These are phyloP conservation scores for Hemisphaericaspora subhashii DNA, from an alignment of 1,139 yeast species.

Conservation along the genomic window DNA sequence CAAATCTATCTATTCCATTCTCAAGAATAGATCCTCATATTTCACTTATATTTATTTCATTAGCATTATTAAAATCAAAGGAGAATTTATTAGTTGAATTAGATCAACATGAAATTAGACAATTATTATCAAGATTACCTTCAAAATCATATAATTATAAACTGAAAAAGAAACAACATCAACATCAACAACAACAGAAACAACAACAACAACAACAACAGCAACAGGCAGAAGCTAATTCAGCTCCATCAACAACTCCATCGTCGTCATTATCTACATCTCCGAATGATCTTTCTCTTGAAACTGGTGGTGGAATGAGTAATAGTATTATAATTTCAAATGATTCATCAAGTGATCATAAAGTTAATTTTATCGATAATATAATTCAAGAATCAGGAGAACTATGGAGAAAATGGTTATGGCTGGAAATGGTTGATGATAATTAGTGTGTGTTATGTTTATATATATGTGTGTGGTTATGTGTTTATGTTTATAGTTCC, in stretches of 20 bases:
- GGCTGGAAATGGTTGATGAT: conserved; percentile 65
- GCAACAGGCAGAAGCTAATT: conserved; percentile 2
- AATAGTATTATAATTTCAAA: conserved; percentile 31
- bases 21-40: conserved; percentile 74
- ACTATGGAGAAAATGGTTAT: conserved; percentile 83
- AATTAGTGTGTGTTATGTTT: conserved; percentile 13
- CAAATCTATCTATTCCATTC: conserved; percentile 48
- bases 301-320: conserved; percentile 10
- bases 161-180: conserved; percentile 18
- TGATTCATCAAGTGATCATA: conserved; percentile 30
- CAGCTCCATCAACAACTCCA: conserved; percentile 10
- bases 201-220: conserved; percentile 18
- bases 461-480: background rate
- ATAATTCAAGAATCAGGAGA: conserved; percentile 81
- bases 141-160: conserved; percentile 38
- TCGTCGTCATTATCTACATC: conserved; percentile 15
- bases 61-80: conserved; percentile 79
- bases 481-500: background rate
- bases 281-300: conserved; percentile 10
- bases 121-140: conserved; percentile 62
- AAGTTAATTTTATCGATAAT: conserved; percentile 63
- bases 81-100: conserved; percentile 77
- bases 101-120: conserved; percentile 87
- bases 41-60: conserved; percentile 72
- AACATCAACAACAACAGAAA: background rate